phyloP scores from a whole-genome alignment of 169 alveolate genomes.

The Pseudocohnilembus persalinus region DNA sequence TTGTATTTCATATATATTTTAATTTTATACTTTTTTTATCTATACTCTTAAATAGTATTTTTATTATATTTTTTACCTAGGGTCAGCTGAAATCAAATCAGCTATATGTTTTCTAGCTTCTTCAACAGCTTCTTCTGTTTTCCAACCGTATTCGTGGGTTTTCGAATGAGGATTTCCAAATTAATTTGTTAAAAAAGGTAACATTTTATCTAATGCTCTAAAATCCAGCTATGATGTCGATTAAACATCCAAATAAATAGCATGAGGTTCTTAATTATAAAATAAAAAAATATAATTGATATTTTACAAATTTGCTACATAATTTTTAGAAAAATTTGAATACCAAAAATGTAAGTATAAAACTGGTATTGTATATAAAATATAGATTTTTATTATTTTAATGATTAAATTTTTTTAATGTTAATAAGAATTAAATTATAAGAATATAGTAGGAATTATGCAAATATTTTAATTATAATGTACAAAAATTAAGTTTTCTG shows the following conservation, averaged over 20 bases:
- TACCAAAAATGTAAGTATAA: no score
- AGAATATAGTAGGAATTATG: no score
- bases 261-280: background rate
- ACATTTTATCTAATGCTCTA: constrained; percentile 97
- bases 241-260: constrained; percentile 93
- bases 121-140: constrained; percentile 94
- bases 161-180: constrained; percentile 98
- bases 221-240: constrained; percentile 99
- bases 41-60: no score
- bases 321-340: no score
- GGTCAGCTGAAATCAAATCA: constrained; percentile 84
- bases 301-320: no score
- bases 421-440: no score
- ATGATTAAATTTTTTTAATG: background rate
- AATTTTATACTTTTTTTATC: no score
- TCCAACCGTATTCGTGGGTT: constrained; percentile 98
- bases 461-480: no score
- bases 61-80: constrained; percentile 16
- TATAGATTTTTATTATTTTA: no score
- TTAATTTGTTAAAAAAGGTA: constrained; percentile 93
- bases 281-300: no score
- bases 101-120: constrained; percentile 90
- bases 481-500: no score
- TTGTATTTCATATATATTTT: no score
- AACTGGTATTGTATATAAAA: background rate